phyloP scores from a whole-genome alignment of 192 early-diverging fungal species.

The Coemansia sp. region DNA sequence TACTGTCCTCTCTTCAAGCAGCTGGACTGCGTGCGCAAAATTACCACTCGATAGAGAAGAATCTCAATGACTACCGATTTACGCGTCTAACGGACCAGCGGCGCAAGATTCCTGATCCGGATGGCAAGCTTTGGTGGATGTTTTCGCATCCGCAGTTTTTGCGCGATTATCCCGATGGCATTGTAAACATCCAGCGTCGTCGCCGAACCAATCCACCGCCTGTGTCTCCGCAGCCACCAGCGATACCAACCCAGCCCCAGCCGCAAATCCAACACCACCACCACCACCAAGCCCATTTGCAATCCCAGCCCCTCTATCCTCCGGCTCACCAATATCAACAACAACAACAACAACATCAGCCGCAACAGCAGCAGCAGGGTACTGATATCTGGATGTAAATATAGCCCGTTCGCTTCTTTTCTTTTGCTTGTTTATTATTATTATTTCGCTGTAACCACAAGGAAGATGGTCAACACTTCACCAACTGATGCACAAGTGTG shows the following conservation, averaged over 20 bases:
- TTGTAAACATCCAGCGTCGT: slow-evolving; percentile 50
- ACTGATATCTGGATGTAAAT: slow-evolving; percentile 35
- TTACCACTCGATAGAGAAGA: slow-evolving; percentile 54
- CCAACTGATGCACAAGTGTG: background rate
- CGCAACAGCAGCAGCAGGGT: slow-evolving; percentile 13
- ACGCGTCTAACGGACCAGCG: slow-evolving; percentile 46
- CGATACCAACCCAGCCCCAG: slow-evolving; percentile 11
- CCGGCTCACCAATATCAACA: slow-evolving; percentile 13
- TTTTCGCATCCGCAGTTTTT: slow-evolving; percentile 49
- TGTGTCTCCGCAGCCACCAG: slow-evolving; percentile 27
- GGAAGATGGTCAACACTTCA: background rate
- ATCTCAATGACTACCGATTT: slow-evolving; percentile 54
- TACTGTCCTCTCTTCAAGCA: slow-evolving; percentile 35
- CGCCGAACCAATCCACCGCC: slow-evolving; percentile 49
- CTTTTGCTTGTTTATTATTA: background rate
- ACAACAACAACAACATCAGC: slow-evolving; percentile 8
- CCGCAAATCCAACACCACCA: slow-evolving; percentile 10
- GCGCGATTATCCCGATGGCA: slow-evolving; percentile 42
- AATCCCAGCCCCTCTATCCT: slow-evolving; percentile 14
- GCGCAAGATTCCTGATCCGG: slow-evolving; percentile 40
- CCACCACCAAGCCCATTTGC: slow-evolving; percentile 13
- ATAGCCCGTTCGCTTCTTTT: slow-evolving; percentile 4
- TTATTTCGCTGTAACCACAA: background rate
- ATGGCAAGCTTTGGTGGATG: slow-evolving; percentile 53
- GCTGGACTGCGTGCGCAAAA: slow-evolving; percentile 51